Base-by-base conservation (phyloP, 2,329 filamentous ascomycete genomes). In the Trichoderma sp. region DNA sequence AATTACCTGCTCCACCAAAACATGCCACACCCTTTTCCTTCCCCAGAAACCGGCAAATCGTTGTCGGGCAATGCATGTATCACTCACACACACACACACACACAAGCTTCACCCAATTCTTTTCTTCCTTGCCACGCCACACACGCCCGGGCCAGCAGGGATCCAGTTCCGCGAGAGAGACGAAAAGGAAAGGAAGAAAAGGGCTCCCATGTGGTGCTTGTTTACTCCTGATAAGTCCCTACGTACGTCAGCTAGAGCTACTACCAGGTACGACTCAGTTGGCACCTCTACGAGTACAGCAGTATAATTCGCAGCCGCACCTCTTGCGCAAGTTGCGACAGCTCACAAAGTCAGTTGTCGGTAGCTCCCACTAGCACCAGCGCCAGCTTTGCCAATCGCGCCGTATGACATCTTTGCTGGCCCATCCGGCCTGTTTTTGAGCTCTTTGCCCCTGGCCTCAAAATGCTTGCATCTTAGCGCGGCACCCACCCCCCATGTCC, bases 1-100 rank as follows among this genome's bases (percentile, higher is more conserved):
- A 55, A 55, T 40, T 29, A 43, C 19, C 16, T 8, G 7, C 57
- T 60, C 57, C 57, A 60, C 57, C 57, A 60, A 60, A 43, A 60
- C 57, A 60, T 21, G n/a, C 33, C n/a, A 60, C n/a, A 13, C 52
- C 43, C 24, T 21, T 35, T 53, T 33, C 47, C 21, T 64, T 64
- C 61, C 61, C 61, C 61, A 64, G 61, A 64, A 56, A 64, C 61
- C 61, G 61, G 61, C 61, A 64, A 55, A 27, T 37, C 61, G n/a
- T 63, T 43, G 47, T 52, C 58, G 13, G 40, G 40, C 58, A 61
- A 21, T 47, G 58, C 58, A 59, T 59, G 56, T 59, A 33, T 59
- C 56, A 58, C 56, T 33, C n/a, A 27, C 21, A 33, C 47, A 24
- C 16, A 35, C 33, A 35, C 29, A n/a, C n/a, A 31, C 40, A 43